phyloP scores from a whole-genome alignment of 306 rosid species.

The Dalbergia oliveri region DNA sequence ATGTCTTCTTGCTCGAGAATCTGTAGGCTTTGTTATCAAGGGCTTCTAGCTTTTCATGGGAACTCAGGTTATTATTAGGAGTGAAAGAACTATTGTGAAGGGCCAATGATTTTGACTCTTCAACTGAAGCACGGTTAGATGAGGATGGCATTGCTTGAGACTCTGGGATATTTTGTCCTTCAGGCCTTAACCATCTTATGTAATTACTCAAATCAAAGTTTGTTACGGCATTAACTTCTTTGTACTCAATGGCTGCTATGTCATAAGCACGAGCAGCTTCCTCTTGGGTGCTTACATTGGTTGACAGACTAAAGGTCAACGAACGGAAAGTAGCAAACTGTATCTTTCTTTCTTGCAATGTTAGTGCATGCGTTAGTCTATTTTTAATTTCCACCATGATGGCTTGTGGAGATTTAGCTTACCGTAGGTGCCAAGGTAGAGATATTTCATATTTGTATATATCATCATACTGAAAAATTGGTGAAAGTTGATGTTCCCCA shows the following conservation, averaged over 20 bases:
- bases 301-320: constrained; percentile 33
- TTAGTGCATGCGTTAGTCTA: too few relatives aligned
- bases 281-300: constrained; percentile 74
- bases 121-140: constrained; percentile 39
- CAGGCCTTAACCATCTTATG: constrained; percentile 83
- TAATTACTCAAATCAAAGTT: constrained; percentile 84
- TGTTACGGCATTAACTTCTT: constrained; percentile 89
- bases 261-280: constrained; percentile 95
- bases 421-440: constrained; percentile 91
- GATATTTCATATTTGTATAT: too few relatives aligned
- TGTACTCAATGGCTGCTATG: constrained; percentile 87
- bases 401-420: constrained; percentile 48
- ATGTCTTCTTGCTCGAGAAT: too few relatives aligned
- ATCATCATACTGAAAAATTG: constrained; percentile 68
- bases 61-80: constrained; percentile 45
- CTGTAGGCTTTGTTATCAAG: too few relatives aligned
- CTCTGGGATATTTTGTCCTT: constrained; percentile 36
- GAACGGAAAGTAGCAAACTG: not conserved
- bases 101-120: constrained; percentile 50
- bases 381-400: too few relatives aligned
- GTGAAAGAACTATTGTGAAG: constrained; percentile 47
- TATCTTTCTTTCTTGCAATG: constrained; percentile 1
- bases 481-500: constrained; percentile 85
- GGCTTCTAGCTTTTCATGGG: constrained; percentile 46
- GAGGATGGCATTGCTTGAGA: constrained; percentile 44